Conservation (phyloP, 2,329 filamentous ascomycete species). For the Trichoderma sp. region DNA sequence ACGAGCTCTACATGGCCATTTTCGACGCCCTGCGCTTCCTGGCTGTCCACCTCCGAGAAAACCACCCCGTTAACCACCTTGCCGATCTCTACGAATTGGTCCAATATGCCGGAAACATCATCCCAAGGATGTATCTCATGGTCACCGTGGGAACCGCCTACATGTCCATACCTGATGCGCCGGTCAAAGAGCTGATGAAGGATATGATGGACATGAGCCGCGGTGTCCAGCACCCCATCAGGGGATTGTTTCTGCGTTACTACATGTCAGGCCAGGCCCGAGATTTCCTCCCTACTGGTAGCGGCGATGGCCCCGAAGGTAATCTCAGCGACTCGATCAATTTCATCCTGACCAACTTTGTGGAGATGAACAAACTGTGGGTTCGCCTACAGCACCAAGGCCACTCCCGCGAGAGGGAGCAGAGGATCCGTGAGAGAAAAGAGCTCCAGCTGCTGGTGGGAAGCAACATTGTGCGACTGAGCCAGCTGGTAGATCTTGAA, state of each 20-base stretch:
- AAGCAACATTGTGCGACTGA: slow-evolving; percentile 91
- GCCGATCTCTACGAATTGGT: slow-evolving; percentile 97
- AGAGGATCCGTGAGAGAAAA: slow-evolving; percentile 89
- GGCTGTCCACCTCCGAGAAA: slow-evolving; percentile 93
- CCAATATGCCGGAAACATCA: slow-evolving; percentile 96
- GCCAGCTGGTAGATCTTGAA: slow-evolving; percentile 91
- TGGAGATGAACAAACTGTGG: slow-evolving; percentile 99
- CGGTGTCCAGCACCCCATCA: slow-evolving; percentile 93
- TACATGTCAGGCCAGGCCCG: slow-evolving; percentile 94
- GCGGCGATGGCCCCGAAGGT: slow-evolving; percentile 86
- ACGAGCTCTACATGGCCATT: slow-evolving; percentile 98
- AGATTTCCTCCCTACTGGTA: slow-evolving; percentile 78
- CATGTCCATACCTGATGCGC: slow-evolving; percentile 97
- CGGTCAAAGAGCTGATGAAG: slow-evolving; percentile 99
- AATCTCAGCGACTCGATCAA: slow-evolving; percentile 97
- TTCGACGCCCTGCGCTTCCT: slow-evolving; percentile 97
- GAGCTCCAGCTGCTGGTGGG: slow-evolving; percentile 94
- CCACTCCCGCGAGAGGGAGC: slow-evolving; percentile 89
- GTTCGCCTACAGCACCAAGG: slow-evolving; percentile 96
- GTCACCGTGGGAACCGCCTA: slow-evolving; percentile 98
- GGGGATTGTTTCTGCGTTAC: slow-evolving; percentile 91
- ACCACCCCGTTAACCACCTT: slow-evolving; percentile 95
- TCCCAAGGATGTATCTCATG: slow-evolving; percentile 96
- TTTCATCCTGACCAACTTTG: slow-evolving; percentile 97
- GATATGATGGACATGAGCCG: slow-evolving; percentile 99